phyloP scores from a whole-genome alignment of 805 yeast genomes.

The Jamesozyma rosinii region DNA sequence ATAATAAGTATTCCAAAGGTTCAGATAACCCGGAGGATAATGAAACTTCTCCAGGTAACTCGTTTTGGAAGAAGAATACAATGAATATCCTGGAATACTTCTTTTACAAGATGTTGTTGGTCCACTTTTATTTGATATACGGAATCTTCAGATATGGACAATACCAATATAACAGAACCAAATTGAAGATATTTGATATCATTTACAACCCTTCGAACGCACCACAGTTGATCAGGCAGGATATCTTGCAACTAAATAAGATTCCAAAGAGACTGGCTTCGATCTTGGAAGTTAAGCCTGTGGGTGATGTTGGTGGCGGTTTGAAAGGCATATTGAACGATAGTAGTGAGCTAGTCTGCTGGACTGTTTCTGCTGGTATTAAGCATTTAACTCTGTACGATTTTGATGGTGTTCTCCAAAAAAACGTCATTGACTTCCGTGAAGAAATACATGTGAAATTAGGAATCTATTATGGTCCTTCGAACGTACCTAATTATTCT shows the following conservation, averaged over 20 bases:
- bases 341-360: constrained; percentile 66
- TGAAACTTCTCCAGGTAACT: constrained; percentile 2
- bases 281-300: constrained; percentile 62
- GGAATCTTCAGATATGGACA: constrained; percentile 47
- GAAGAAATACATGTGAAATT: constrained; percentile 50
- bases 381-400: constrained; percentile 68
- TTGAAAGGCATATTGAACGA: constrained; percentile 70
- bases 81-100: constrained; percentile 17
- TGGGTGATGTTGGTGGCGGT: constrained; percentile 85
- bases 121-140: constrained; percentile 45
- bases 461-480: constrained; percentile 64
- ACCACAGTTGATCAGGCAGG: constrained; percentile 80
- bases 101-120: constrained; percentile 41
- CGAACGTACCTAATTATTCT: constrained; percentile 51
- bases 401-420: constrained; percentile 57
- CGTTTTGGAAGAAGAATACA: constrained; percentile 11
- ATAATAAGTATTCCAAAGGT: not conserved
- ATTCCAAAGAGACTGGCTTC: constrained; percentile 71
- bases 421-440: constrained; percentile 46
- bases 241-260: constrained; percentile 62
- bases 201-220: constrained; percentile 65
- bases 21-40: not conserved
- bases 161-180: constrained; percentile 41
- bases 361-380: constrained; percentile 89
- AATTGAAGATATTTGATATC: constrained; percentile 49